Evolutionary conservation across 2,329 filamentous ascomycete genomes (phyloP), one percentile per base, ranked within the genome.

Genomic region (Alternaria brassicicola): DNA sequence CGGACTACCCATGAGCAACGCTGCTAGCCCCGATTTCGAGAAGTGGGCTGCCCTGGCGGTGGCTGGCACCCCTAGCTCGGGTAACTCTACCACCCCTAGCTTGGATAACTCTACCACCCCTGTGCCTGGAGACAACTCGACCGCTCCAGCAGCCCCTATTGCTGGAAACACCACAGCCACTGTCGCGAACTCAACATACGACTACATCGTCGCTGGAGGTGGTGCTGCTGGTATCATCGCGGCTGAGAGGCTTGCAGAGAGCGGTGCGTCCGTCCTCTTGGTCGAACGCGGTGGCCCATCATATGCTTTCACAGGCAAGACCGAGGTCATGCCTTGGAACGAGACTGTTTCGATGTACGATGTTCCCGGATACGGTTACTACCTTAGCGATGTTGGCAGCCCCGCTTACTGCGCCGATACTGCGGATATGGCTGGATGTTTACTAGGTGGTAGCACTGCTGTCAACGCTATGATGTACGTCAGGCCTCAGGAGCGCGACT

Each of bases 341-440:
- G 65, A 66, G 31, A 73, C 73, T 3, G 62, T 76, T 10, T 75
- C 74, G 10, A 75, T 76, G 64, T 77, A 75, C 39, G 75, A 77
- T 59, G 72, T 77, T 12, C 76, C 76, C n/a, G 75, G 70, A 10
- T 69, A 75, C 52, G 70, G 65, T 8, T 76, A 77, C 61, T 74
- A 75, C 52, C 73, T 74, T 12, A 70, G 66, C 39, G 58, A 69
- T 25, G 68, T 70, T 13, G 70, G 72, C 9, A 67, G 57, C 42
- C 70, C 70, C 9, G 67, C 70, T 43, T 69, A 67, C 42, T 91
- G 89, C 75, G 82, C 82, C 2, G 89, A 91, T 71, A 86, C 85
- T n/a, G 87, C 88, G 54, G 85, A 88, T 64, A 89, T 89, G 85
- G 86, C 87, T 9, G 89, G 88, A 7, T 91, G 89, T 63, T 79